phyloP scores from a whole-genome alignment of 2,329 filamentous ascomycete genomes.

The Scedosporium dehoogii region DNA sequence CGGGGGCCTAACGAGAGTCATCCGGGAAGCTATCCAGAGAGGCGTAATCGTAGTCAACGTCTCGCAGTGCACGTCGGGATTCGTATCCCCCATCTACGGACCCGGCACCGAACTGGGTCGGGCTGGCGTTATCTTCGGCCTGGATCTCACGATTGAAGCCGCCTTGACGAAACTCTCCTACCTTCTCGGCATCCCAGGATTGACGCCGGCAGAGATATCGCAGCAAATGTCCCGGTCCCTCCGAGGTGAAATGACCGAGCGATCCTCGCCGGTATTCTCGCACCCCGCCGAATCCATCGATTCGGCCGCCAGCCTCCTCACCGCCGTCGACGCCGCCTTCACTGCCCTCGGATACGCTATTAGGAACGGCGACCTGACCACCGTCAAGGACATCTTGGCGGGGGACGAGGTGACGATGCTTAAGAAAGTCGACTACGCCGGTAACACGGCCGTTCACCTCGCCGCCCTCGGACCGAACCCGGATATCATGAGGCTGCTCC shows the following conservation, averaged over 20 bases:
- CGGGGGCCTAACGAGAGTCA: constrained; percentile 67
- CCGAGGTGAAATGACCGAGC: constrained; percentile 77
- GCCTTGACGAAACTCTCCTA: constrained; percentile 87
- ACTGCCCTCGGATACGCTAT: constrained; percentile 74
- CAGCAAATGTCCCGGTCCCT: constrained; percentile 64
- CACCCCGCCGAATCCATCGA: constrained; percentile 53
- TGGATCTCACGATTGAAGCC: constrained; percentile 83
- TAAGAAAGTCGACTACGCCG: constrained; percentile 69
- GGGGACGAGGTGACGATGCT: constrained; percentile 57
- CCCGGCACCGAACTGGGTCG: constrained; percentile 67
- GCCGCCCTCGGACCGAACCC: constrained; percentile 44
- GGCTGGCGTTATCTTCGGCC: constrained; percentile 79
- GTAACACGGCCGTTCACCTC: constrained; percentile 60
- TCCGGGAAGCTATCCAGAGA: constrained; percentile 65
- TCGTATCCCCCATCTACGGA: constrained; percentile 69
- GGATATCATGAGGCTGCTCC: constrained; percentile 47
- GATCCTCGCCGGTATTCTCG: constrained; percentile 61
- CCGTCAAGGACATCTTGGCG: constrained; percentile 57
- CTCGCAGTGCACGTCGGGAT: constrained; percentile 75
- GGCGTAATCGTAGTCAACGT: constrained; percentile 85
- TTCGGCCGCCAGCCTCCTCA: constrained; percentile 30
- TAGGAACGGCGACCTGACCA: constrained; percentile 55
- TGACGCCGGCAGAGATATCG: constrained; percentile 57
- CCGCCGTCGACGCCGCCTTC: constrained; percentile 52
- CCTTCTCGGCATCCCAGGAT: constrained; percentile 58